Percentiles rank a stretch among this genome's conserved stretches.
Evolutionary conservation across 805 yeast species (phyloP).

Genomic region (Wickerhamomyces bisporus): DNA sequence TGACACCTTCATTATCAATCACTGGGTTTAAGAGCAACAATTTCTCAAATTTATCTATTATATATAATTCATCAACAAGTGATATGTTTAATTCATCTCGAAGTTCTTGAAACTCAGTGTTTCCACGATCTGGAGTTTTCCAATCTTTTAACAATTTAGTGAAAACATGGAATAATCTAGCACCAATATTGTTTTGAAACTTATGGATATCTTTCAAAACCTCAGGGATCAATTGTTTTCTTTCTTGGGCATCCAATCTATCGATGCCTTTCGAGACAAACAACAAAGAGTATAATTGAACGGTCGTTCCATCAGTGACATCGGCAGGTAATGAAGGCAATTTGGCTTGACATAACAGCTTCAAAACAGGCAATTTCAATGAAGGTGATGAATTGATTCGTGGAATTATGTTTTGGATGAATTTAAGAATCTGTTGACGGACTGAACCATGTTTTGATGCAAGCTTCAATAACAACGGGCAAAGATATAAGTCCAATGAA

Average conservation of each 20-base stretch:
- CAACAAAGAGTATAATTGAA: constrained; percentile 56
- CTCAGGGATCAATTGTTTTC: constrained; percentile 38
- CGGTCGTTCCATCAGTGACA: constrained; percentile 40
- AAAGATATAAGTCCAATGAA: constrained; percentile 54
- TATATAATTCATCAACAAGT: constrained; percentile 37
- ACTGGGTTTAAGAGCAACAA: constrained; percentile 55
- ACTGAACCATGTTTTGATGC: constrained; percentile 66
- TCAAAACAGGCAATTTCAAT: constrained; percentile 58
- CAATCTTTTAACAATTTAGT: constrained; percentile 48
- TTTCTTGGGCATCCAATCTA: constrained; percentile 38
- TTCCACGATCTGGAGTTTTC: constrained; percentile 44
- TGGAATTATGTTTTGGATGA: constrained; percentile 62
- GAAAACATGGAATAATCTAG: constrained; percentile 59
- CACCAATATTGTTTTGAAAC: constrained; percentile 33
- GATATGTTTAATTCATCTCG: constrained; percentile 33
- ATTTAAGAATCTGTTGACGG: constrained; percentile 59
- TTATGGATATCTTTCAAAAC: constrained; percentile 42
- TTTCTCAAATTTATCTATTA: constrained; percentile 45
- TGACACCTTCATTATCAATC: constrained; percentile 29
- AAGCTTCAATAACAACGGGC: constrained; percentile 76
- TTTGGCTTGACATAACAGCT: constrained; percentile 60
- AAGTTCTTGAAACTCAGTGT: constrained; percentile 35
- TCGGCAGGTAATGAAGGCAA: constrained; percentile 40
- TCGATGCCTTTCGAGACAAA: constrained; percentile 67
- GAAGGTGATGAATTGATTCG: constrained; percentile 52